These are phyloP conservation scores for Plasmodium falciparum DNA, from an alignment of 169 alveolate species.

Conservation along the genomic window DNA sequence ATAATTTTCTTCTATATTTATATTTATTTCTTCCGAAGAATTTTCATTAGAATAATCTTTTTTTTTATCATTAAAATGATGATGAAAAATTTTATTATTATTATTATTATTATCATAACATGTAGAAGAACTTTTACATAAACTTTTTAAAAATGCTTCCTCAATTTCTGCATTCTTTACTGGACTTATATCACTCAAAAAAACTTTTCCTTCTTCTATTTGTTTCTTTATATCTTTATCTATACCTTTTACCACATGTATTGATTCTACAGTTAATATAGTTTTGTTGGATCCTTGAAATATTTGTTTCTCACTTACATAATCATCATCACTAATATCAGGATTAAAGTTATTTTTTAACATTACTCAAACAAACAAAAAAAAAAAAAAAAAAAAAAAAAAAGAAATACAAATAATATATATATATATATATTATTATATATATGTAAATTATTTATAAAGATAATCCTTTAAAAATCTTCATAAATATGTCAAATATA, in stretches of 20 bases:
- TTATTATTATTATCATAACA: slow-evolving; percentile 3
- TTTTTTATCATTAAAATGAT: not conserved
- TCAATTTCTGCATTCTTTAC: slow-evolving; percentile 74
- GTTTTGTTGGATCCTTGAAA: slow-evolving; percentile 39
- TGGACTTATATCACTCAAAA: slow-evolving; percentile 64
- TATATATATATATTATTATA: not conserved
- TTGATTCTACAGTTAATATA: slow-evolving; percentile 41
- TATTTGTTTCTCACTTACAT: slow-evolving; percentile 53
- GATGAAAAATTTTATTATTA: not conserved
- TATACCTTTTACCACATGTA: slow-evolving; percentile 55
- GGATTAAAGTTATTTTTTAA: slow-evolving; percentile 24
- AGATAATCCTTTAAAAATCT: too few relatives aligned
- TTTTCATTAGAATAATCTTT: slow-evolving; percentile 30
- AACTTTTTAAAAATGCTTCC: slow-evolving; percentile 67
- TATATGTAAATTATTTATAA: not conserved
- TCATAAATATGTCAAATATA: too few relatives aligned
- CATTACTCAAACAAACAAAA: slow-evolving; percentile 29
- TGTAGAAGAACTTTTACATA: slow-evolving; percentile 34
- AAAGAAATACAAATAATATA: slow-evolving; percentile 8
- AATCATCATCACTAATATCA: slow-evolving; percentile 74
- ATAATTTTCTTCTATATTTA: slow-evolving; percentile 52
- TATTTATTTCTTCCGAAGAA: slow-evolving; percentile 33
- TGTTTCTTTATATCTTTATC: slow-evolving; percentile 55
- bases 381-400: not conserved
- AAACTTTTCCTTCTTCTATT: slow-evolving; percentile 72